Evolutionary conservation across 2,329 filamentous ascomycete genomes (phyloP).

Genomic region (Raffaelea albimanens): DNA sequence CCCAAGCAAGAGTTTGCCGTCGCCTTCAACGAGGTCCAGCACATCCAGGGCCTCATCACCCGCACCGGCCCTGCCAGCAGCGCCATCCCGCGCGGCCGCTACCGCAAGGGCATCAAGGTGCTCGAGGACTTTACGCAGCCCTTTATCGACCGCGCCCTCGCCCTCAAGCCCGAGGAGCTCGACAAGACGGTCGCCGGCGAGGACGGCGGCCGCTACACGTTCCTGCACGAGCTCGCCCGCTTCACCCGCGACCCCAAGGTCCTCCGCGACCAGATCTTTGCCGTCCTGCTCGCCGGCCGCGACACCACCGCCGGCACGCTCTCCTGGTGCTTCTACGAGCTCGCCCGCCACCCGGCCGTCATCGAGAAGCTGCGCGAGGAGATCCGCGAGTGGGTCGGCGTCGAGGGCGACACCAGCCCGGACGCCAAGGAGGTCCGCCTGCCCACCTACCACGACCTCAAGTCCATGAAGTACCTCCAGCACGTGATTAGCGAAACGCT

Average conservation of each 20-base stretch:
- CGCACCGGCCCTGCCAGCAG: constrained; percentile 54
- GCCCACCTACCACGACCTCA: constrained; percentile 72
- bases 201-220: constrained; percentile 49
- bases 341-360: constrained; percentile 59
- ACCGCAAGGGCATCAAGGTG: constrained; percentile 52
- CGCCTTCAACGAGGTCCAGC: constrained; percentile 72
- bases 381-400: constrained; percentile 59
- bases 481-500: constrained; percentile 68
- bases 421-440: constrained; percentile 20
- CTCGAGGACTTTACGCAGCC: constrained; percentile 69
- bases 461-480: constrained; percentile 76
- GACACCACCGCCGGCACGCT: constrained; percentile 82
- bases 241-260: constrained; percentile 66
- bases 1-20: constrained; percentile 62
- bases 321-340: constrained; percentile 74
- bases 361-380: constrained; percentile 63
- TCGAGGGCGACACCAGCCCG: constrained; percentile 13
- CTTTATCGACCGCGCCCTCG: constrained; percentile 67
- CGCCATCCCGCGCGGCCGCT: constrained; percentile 55
- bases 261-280: constrained; percentile 76
- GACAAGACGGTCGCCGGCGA: constrained; percentile 41
- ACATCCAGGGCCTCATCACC: constrained; percentile 58
- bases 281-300: constrained; percentile 72
- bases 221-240: constrained; percentile 73
- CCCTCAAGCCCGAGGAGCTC: constrained; percentile 61